Conservation (phyloP, 768 basidiomycete genomes). For the Lactifluus subvellereus region DNA sequence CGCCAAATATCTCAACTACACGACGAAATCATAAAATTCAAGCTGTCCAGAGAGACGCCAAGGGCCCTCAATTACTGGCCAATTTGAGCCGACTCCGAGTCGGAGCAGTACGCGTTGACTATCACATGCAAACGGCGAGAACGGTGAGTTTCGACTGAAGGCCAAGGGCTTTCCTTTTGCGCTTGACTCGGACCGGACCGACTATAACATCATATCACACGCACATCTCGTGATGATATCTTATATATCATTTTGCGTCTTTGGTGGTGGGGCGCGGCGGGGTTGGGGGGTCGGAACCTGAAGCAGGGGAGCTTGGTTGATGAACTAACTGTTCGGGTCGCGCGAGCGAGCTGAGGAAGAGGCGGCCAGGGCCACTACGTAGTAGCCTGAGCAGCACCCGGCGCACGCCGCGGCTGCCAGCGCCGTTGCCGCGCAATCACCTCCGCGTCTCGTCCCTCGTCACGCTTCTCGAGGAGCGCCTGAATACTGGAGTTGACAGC, state of each 20-base stretch:
- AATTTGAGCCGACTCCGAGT: slow-evolving; percentile 56
- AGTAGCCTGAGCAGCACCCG: background rate
- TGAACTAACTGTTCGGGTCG: slow-evolving; percentile 49
- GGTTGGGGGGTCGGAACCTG: slow-evolving; percentile 22
- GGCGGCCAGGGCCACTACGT: slow-evolving; percentile 32
- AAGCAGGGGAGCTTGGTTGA: slow-evolving; percentile 27
- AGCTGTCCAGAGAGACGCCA: slow-evolving; percentile 42
- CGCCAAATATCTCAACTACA: background rate
- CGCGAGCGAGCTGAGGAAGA: slow-evolving; percentile 52
- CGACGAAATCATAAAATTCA: background rate
- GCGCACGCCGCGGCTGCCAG: slow-evolving; percentile 24
- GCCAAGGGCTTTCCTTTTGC: background rate
- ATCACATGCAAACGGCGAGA: slow-evolving; percentile 47
- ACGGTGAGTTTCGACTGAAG: slow-evolving; percentile 35
- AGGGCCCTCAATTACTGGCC: slow-evolving; percentile 63
- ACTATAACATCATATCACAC: too few species aligned
- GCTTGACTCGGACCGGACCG: too few species aligned
- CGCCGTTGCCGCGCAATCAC: slow-evolving; percentile 38
- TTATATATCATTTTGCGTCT: too few species aligned
- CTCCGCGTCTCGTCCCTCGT: slow-evolving; percentile 48
- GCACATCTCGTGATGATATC: background rate
- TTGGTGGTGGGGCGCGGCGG: too few species aligned
- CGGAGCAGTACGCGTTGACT: slow-evolving; percentile 67
- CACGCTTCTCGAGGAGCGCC: slow-evolving; percentile 59
- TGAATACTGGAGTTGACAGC: slow-evolving; percentile 25